Base-by-base conservation (phyloP, 345 rosid genomes). In the Heritiera littoralis region DNA sequence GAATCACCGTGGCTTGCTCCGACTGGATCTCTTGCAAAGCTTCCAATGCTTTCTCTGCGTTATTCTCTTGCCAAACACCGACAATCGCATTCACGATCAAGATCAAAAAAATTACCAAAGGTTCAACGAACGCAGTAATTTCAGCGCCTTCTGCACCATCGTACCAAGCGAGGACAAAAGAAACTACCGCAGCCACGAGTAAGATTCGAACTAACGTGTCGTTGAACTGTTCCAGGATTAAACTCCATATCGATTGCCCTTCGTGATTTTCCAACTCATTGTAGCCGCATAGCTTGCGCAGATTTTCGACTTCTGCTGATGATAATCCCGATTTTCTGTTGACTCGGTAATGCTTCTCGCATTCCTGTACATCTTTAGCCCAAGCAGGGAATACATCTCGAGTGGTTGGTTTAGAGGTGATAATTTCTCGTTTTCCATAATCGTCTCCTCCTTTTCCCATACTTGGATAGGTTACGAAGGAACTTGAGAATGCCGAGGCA, bases 21-120 rank as follows among this genome's bases (percentile, higher is more conserved):
- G 95, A 91, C 41, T 91, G 95, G 48, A 91, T 90, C 82, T 91
- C 93, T 83, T 88, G 83, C 69, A 91, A 71, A 7, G 93, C 93
- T 73, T 90, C 95, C 64, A 91, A 68, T 6, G 95, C 93, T 81
- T 91, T 91, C 90, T 91, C 95, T 0, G 92, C 93, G 67, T 90
- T 90, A 41, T 67, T 89, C 76, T 90, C 95, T 73, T 91, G 95
- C 93, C 93, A 91, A 74, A 91, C 85, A 17, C 95, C 93, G 0
- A 91, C 92, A 28, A 89, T 40, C 0, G 93, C 92, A 75, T 91
- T 91, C 60, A 91, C 82, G 46, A 90, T 90, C 82, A 91, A 81
- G 72, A 91, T 91, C 75, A 91, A 60, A 81, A 91, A 91, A 23
- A 92, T 92, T 23, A 92, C 96, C 75, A 92, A 67, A 5, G 96